phyloP scores from a whole-genome alignment of 441 rosid species.

The Mallotus japonicus region DNA sequence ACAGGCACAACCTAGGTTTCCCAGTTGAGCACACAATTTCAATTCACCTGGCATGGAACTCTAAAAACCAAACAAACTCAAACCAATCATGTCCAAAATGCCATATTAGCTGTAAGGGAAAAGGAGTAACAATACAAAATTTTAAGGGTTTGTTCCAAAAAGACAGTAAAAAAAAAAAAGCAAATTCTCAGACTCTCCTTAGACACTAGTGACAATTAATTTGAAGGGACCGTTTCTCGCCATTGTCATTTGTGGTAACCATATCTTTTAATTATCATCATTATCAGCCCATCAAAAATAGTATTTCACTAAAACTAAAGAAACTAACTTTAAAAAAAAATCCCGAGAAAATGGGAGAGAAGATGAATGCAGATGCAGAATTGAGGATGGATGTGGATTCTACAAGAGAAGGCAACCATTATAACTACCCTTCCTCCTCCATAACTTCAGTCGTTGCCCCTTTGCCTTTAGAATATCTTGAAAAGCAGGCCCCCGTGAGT shows the following conservation, averaged over 20 bases:
- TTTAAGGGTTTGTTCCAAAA: neutral
- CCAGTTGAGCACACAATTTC: neutral
- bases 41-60: neutral
- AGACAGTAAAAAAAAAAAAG: neutral
- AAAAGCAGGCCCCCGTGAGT: conserved; percentile 77
- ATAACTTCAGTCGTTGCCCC: neutral
- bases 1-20: too few species aligned
- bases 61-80: neutral
- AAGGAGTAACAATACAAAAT: conserved; percentile 16
- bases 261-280: conserved; percentile 14
- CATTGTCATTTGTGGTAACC: neutral
- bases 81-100: neutral
- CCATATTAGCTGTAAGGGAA: neutral
- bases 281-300: conserved; percentile 10
- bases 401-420: conserved; percentile 5
- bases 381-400: conserved; percentile 3
- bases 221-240: neutral
- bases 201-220: neutral
- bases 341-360: conserved; percentile 13
- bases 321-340: conserved; percentile 1
- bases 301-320: conserved; percentile 13
- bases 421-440: neutral
- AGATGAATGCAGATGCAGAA: conserved; percentile 7
- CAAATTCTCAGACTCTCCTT: neutral
- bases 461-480: conserved; percentile 40